Evolutionary conservation across 371 early-diverging fungal species (phyloP).

Genomic region (Mortierella sp.): DNA sequence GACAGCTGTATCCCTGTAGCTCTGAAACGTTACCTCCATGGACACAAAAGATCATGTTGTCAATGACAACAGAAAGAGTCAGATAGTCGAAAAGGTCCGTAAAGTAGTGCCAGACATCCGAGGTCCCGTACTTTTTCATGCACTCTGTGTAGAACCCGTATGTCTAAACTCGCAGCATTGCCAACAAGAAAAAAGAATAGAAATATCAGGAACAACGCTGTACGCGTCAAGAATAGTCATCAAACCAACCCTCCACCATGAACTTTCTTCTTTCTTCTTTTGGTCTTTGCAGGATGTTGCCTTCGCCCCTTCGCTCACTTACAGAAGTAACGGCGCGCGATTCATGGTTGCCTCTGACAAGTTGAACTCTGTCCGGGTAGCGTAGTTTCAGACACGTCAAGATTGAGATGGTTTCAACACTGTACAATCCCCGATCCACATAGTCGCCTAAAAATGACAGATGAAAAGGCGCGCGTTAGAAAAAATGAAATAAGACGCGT

Average conservation of each 20-base stretch:
- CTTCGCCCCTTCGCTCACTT: not conserved
- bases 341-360: constrained; percentile 99
- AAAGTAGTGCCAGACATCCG: constrained; percentile 93
- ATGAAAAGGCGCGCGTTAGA: not conserved
- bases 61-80: constrained; percentile 92
- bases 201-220: not conserved
- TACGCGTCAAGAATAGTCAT: not conserved
- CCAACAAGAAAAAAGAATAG: constrained; percentile 7
- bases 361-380: constrained; percentile 92
- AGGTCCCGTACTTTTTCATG: constrained; percentile 88
- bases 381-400: constrained; percentile 91
- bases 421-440: constrained; percentile 97
- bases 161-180: constrained; percentile 62
- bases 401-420: constrained; percentile 95
- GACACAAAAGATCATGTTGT: constrained; percentile 93
- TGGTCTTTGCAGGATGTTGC: not conserved
- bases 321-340: constrained; percentile 92
- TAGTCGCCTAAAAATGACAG: constrained; percentile 84
- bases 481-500: not conserved
- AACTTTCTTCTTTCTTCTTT: not conserved
- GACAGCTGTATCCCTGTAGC: not conserved
- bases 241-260: too few species aligned
- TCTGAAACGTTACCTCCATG: constrained; percentile 86
- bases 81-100: constrained; percentile 97
- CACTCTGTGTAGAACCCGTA: constrained; percentile 99